Conservation (phyloP, 768 basidiomycete species). For the Mycena leptocephala region DNA sequence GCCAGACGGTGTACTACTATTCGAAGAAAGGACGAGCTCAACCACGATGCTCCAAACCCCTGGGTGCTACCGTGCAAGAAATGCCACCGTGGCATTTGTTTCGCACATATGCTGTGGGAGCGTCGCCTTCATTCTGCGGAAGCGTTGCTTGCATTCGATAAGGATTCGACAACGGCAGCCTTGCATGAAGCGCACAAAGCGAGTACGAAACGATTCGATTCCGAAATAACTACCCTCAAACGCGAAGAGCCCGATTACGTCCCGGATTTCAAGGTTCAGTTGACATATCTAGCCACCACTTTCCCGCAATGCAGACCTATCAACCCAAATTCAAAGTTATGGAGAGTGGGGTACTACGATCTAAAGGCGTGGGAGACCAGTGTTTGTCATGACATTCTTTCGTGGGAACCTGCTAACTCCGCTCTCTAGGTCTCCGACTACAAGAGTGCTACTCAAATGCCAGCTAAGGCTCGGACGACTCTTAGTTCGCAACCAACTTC, state of each 20-base stretch:
- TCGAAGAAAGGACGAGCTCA: neutral
- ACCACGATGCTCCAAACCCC: slow-evolving; percentile 39
- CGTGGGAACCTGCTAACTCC: neutral
- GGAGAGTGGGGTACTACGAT: slow-evolving; percentile 79
- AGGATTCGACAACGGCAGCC: slow-evolving; percentile 44
- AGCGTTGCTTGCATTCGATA: slow-evolving; percentile 48
- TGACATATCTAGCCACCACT: slow-evolving; percentile 63
- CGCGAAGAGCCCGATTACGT: slow-evolving; percentile 56
- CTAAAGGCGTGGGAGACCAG: slow-evolving; percentile 25
- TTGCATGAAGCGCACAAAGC: slow-evolving; percentile 54
- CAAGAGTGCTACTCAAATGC: neutral
- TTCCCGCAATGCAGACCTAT: slow-evolving; percentile 67
- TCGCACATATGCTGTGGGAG: slow-evolving; percentile 52
- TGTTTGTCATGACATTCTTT: neutral
- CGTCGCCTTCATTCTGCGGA: slow-evolving; percentile 57
- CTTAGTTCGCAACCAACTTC: neutral
- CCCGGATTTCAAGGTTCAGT: slow-evolving; percentile 52
- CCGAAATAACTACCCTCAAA: slow-evolving; percentile 29
- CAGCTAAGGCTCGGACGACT: neutral
- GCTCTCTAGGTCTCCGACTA: neutral
- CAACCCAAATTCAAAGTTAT: slow-evolving; percentile 47
- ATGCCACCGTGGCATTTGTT: slow-evolving; percentile 60
- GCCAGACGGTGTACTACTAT: slow-evolving; percentile 1
- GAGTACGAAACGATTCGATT: slow-evolving; percentile 38
- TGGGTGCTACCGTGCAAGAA: slow-evolving; percentile 55